Conservation (phyloP, 257 asterid species). For the Solanum corneliomulleri region DNA sequence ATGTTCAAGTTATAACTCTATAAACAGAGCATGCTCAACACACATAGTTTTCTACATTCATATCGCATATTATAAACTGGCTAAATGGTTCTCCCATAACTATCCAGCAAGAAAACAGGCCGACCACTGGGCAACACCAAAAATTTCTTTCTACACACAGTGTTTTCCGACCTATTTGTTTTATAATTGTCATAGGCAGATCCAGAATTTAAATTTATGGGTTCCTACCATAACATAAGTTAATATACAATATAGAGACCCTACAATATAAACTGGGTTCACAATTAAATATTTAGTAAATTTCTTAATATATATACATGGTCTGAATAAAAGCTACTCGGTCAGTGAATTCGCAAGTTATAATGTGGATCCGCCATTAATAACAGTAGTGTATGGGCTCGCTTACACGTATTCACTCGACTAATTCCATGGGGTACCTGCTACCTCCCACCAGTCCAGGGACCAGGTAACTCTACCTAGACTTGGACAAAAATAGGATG, state of each 20-base stretch:
- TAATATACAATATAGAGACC: background rate
- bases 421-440: background rate
- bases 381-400: background rate
- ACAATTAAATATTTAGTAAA: background rate
- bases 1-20: background rate
- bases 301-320: background rate
- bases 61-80: background rate
- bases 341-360: background rate
- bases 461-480: background rate
- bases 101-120: background rate
- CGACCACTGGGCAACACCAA: background rate
- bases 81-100: background rate
- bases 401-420: background rate
- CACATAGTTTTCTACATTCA: background rate
- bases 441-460: background rate
- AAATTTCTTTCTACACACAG: background rate
- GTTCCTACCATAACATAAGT: background rate
- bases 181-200: background rate
- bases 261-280: background rate
- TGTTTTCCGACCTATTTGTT: background rate
- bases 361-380: background rate
- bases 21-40: background rate
- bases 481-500: background rate
- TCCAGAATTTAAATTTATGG: background rate
- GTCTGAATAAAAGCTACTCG: background rate